Evolutionary conservation across 2,329 filamentous ascomycete species (phyloP), one percentile per base, ranked within the genome.

Genomic region (Neofusicoccum cordaticola): DNA sequence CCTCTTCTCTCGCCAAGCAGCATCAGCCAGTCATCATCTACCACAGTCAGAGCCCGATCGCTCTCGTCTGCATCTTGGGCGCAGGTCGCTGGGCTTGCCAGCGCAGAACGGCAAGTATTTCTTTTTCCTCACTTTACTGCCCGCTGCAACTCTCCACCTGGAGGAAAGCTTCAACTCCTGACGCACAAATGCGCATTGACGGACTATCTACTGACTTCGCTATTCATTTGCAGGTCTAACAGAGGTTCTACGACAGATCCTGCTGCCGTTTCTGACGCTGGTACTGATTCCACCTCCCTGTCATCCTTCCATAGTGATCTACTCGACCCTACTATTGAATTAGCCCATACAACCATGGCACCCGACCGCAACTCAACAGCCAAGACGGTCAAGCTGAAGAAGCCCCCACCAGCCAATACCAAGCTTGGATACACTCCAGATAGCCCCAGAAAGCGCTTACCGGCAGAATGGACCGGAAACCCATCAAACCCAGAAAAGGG

Each of bases 211-310:
- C 41, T 39, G 39, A 62, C 15, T n/a, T 12, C 12, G 12, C 22
- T 56, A 27, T 37, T 51, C 4, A 7, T 7, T 37, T 11, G n/a
- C 17, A 60, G 53, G 47, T 31, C 63, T 15, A 41, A n/a, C 15
- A 44, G 27, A 2, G 48, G 62, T 35, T 64, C 52, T 22, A 47
- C 51, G 19, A 51, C 62, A 4, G 62, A 58, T 8, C 51, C 51
- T 27, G 19, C 52, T 5, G 51, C 62, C 44, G 62, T 11, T 35
- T 65, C 63, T 51, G 63, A 65, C 53, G 37, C 53, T 61, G 63
- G 56, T 45, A 65, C 63, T 8, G 53, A 51, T 22, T 65, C 62
- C 11, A 57, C 62, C 19, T 58, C 62, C 62, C 39, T 50, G 17
- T 50, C 62, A 64, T 64, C 62, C 19, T 58, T 64, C 41, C 27